phyloP scores from a whole-genome alignment of 345 rosid genomes.

The Eutrema yunnanense region DNA sequence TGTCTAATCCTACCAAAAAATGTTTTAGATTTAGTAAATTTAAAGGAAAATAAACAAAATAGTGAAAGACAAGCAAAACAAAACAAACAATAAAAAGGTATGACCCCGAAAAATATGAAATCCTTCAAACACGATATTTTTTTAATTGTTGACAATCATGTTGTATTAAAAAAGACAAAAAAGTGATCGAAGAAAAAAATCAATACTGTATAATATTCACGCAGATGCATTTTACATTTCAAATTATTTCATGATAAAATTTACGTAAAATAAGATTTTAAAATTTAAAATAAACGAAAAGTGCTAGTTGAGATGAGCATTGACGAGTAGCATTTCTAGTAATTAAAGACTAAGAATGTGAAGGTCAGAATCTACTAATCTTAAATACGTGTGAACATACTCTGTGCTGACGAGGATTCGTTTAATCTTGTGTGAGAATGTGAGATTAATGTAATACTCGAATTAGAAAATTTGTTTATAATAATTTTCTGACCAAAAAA shows the following conservation, averaged over 20 bases:
- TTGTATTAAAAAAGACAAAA: background rate
- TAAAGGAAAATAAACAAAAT: background rate
- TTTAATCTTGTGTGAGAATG: background rate
- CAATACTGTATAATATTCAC: background rate
- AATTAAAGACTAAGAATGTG: background rate
- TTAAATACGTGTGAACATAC: background rate
- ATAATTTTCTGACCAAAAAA: background rate
- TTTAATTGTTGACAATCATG: background rate
- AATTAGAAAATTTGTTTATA: background rate
- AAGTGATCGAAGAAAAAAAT: background rate
- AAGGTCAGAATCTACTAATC: background rate
- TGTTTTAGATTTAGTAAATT: background rate
- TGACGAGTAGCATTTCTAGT: background rate
- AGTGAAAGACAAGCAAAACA: background rate
- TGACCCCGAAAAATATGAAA: background rate
- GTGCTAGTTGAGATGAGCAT: background rate
- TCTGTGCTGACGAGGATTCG: background rate
- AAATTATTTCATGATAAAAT: background rate
- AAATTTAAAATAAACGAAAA: background rate
- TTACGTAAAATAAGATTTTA: background rate
- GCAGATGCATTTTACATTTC: background rate
- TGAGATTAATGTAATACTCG: background rate
- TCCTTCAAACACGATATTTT: background rate
- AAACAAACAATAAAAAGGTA: background rate
- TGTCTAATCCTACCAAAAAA: background rate